Base-by-base conservation (phyloP, 2,329 filamentous ascomycete genomes). In the Dothidotthia symphoricarpi region DNA sequence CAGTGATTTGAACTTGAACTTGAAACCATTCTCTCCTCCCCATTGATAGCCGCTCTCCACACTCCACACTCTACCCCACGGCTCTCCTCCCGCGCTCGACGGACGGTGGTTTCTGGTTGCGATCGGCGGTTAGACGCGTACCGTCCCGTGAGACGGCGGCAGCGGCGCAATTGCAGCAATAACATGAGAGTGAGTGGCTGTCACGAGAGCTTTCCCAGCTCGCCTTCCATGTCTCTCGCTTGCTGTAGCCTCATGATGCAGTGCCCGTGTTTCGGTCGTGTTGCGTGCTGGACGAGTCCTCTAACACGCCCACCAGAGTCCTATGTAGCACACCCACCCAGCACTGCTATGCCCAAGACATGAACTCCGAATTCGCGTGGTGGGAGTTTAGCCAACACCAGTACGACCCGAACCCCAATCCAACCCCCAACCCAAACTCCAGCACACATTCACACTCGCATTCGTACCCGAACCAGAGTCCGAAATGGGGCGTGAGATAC, bases 331-430 rank as follows among this genome's bases (percentile, higher is more conserved):
- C 31, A 34, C 17, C 31, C 39, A 37, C 43, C 52, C 33, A 45
- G 43, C 45, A 57, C 45, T 58, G 51, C 51, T 59, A 67, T 67
- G 63, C 58, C 48, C 45, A 59, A 54, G 62, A 63, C 51, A 66
- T 66, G 63, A 63, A 57, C 40, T 58, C 60, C 37, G 62, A 66
- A 45, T 59, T 56, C 43, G 53, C 55, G 48, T 57, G 51, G 45
- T 61, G 61, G 59, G 59, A 65, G 49, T 48, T 47, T 39, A 50
- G 44, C 46, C 57, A 54, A 49, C 60, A 57, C 44, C 52, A 58
- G 24, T 54, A 57, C 46, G 57, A 63, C 37, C 11, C 41, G 36
- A 10, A 36, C 36, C 29, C 12, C 24, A 25, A 25, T 7, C 7
- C 24, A 7, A 25, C 24, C 24, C 7, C 24, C 24, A 25, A 7